Conservation (phyloP, 148 eudicot genomes). For the Cornus controversa region DNA sequence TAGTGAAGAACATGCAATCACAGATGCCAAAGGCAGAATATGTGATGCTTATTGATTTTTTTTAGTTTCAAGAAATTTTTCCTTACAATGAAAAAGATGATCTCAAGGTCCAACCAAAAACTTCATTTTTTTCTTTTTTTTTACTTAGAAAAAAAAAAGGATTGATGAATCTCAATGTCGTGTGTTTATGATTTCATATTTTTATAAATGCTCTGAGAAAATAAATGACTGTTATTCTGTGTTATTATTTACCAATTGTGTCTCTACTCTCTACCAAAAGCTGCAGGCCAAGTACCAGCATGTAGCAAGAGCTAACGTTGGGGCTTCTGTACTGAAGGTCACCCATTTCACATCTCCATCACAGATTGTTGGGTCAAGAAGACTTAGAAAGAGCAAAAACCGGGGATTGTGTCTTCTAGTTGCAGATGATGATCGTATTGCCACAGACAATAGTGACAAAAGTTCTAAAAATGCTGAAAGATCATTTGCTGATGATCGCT, state of each 20-base stretch:
- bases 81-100: not conserved
- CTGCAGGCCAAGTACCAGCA: slow-evolving; percentile 38
- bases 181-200: no score
- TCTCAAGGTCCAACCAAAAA: not conserved
- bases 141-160: no score
- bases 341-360: slow-evolving; percentile 29
- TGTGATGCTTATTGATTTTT: not conserved
- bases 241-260: not conserved
- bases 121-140: no score
- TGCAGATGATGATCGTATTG: slow-evolving; percentile 48
- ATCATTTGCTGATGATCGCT: slow-evolving; percentile 19
- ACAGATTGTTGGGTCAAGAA: slow-evolving; percentile 28
- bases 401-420: slow-evolving; percentile 38
- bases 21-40: not conserved
- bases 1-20: not conserved
- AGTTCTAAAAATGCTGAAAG: slow-evolving; percentile 29
- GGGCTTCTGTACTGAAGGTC: slow-evolving; percentile 25
- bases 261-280: slow-evolving; percentile 1
- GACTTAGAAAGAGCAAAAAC: slow-evolving; percentile 20
- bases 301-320: slow-evolving; percentile 26
- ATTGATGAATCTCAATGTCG: no score
- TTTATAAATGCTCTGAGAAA: not conserved
- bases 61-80: not conserved
- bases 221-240: not conserved
- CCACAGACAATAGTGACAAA: slow-evolving; percentile 36